These are phyloP conservation scores for Aphelidium insulamus DNA, from an alignment of 371 early-diverging fungal species.

Conservation along the genomic window DNA sequence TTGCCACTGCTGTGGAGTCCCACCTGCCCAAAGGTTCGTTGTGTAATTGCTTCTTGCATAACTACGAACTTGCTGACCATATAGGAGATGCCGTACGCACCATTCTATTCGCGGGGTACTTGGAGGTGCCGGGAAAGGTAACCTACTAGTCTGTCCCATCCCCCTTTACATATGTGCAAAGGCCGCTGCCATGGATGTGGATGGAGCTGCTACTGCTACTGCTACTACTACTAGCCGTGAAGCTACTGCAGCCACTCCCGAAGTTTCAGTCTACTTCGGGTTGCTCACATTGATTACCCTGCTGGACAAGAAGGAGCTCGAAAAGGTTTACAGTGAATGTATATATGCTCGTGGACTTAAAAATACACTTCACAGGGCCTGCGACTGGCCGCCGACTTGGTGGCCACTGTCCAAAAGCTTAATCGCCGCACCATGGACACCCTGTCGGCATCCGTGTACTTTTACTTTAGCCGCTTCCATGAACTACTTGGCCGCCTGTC, in stretches of 20 bases:
- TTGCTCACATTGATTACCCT: constrained; percentile 52
- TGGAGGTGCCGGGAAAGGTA: constrained; percentile 11
- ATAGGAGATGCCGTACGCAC: constrained; percentile 11
- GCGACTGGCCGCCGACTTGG: constrained; percentile 31
- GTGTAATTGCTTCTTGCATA: constrained; percentile 3
- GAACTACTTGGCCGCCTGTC: constrained; percentile 44
- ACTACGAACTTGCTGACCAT: constrained; percentile 7
- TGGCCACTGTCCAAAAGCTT: constrained; percentile 26
- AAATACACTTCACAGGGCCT: constrained; percentile 35
- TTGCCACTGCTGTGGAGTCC: constrained; percentile 32
- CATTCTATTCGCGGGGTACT: constrained; percentile 3
- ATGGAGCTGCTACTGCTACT: constrained; percentile 8
- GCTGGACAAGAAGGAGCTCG: constrained; percentile 47
- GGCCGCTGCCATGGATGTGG: constrained; percentile 20
- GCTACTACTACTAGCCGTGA: constrained; percentile 1
- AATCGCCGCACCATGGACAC: constrained; percentile 81
- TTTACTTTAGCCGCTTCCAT: constrained; percentile 73
- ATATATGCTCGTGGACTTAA: too few relatives aligned
- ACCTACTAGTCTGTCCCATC: too few relatives aligned
- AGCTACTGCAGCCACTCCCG: constrained; percentile 37
- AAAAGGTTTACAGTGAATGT: constrained; percentile 17
- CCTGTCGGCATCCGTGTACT: constrained; percentile 68
- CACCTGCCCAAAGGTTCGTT: constrained; percentile 29
- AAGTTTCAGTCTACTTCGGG: constrained; percentile 62
- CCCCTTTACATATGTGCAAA: too few relatives aligned